Conservation (phyloP, 2,329 filamentous ascomycete species). For the Peltaster fructicola region DNA sequence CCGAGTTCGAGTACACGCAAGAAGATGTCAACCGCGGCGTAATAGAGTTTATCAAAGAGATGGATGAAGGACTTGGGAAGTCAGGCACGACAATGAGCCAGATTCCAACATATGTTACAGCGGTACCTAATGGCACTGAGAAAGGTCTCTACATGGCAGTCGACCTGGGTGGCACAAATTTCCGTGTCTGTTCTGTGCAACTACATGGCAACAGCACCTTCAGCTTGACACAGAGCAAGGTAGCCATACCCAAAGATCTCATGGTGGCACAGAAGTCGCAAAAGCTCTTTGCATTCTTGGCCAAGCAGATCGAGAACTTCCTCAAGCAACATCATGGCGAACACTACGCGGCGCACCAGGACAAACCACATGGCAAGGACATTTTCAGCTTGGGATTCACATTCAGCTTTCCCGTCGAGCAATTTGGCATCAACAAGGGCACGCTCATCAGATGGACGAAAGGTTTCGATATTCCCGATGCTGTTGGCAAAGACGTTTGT, state of each 20-base stretch:
- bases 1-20: constrained; percentile 70
- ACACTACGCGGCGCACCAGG: constrained; percentile 52
- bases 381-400: constrained; percentile 95
- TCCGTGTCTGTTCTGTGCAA: constrained; percentile 88
- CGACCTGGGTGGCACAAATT: constrained; percentile 96
- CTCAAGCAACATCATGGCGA: constrained; percentile 74
- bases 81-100: constrained; percentile 75
- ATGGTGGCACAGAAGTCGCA: constrained; percentile 78
- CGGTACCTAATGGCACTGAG: constrained; percentile 90
- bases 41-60: constrained; percentile 69
- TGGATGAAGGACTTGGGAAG: constrained; percentile 69
- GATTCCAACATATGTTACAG: constrained; percentile 93
- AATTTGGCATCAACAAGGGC: constrained; percentile 88
- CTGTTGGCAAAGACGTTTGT: constrained; percentile 87
- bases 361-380: constrained; percentile 43
- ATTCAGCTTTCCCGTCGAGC: constrained; percentile 92
- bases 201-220: constrained; percentile 92
- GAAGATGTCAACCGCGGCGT: constrained; percentile 65
- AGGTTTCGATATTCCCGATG: constrained; percentile 92
- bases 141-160: constrained; percentile 96
- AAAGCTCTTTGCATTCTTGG: constrained; percentile 82
- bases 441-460: constrained; percentile 95
- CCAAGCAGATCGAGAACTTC: constrained; percentile 80
- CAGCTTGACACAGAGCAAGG: constrained; percentile 81
- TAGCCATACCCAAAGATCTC: constrained; percentile 71